Percentiles rank a stretch among this genome's conserved stretches.
Conservation (phyloP, 2,329 filamentous ascomycete species). For the Septoria petroselini region DNA sequence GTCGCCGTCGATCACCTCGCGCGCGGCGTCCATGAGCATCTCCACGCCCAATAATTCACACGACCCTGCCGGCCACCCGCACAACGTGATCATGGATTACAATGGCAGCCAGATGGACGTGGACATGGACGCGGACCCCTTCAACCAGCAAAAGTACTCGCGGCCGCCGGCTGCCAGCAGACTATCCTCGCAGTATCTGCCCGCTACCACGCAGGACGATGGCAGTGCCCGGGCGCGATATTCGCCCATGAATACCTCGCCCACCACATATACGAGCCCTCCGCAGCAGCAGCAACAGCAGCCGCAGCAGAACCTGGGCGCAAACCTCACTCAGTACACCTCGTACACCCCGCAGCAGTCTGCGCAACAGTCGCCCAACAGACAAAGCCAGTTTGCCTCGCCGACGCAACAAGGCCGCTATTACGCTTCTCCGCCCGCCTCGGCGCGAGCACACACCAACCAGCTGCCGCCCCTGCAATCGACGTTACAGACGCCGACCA, state of each 20-base stretch:
- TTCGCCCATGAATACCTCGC: slow-evolving; percentile 92
- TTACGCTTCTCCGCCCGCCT: slow-evolving; percentile 54
- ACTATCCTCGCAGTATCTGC: slow-evolving; percentile 67
- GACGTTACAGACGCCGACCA: slow-evolving; percentile 51
- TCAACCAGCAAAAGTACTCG: slow-evolving; percentile 82
- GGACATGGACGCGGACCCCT: slow-evolving; percentile 85
- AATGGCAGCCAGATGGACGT: slow-evolving; percentile 44
- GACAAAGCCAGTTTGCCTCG: slow-evolving; percentile 58
- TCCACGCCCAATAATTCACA: slow-evolving; percentile 17
- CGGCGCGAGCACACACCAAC: slow-evolving; percentile 52
- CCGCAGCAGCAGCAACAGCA: slow-evolving; percentile 45
- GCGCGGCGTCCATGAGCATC: slow-evolving; percentile 26
- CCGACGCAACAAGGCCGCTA: slow-evolving; percentile 52
- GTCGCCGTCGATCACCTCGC: slow-evolving; percentile 24
- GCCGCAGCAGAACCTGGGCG: not conserved
- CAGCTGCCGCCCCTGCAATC: slow-evolving; percentile 74
- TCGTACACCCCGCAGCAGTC: slow-evolving; percentile 44
- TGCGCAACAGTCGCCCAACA: slow-evolving; percentile 76
- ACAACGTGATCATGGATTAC: slow-evolving; percentile 29
- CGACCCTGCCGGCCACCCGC: slow-evolving; percentile 8
- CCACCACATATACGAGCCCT: slow-evolving; percentile 63
- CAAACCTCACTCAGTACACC: slow-evolving; percentile 29
- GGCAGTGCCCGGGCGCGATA: slow-evolving; percentile 84
- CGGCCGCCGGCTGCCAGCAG: slow-evolving; percentile 63
- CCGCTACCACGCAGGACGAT: slow-evolving; percentile 45